phyloP scores from a whole-genome alignment of 768 basidiomycete species.

The Kwoniella sp. region DNA sequence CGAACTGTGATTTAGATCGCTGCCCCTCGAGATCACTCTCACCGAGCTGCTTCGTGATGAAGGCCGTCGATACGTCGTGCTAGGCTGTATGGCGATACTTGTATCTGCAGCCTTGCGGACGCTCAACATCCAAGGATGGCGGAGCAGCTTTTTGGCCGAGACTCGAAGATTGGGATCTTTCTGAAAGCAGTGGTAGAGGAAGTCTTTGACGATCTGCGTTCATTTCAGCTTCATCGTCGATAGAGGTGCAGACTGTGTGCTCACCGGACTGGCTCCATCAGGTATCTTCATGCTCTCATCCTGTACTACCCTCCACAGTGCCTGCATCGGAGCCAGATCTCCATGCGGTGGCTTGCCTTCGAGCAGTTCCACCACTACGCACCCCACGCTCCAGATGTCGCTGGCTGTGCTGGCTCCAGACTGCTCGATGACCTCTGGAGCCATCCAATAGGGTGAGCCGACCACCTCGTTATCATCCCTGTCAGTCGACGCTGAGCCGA shows the following conservation, averaged over 20 bases:
- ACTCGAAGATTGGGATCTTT: conserved; percentile 94
- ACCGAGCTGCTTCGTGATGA: conserved; percentile 4
- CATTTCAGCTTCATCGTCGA: neutral
- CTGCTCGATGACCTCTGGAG: conserved; percentile 98
- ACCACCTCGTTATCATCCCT: conserved; percentile 77
- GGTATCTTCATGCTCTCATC: conserved; percentile 97
- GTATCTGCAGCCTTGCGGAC: conserved; percentile 74
- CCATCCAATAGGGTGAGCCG: conserved; percentile 99
- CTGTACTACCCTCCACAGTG: conserved; percentile 95
- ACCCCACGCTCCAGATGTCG: conserved; percentile 96
- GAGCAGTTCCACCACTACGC: conserved; percentile 92
- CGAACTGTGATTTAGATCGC: no score
- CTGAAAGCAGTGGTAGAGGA: conserved; percentile 95
- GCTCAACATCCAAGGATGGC: conserved; percentile 93
- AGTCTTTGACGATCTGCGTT: conserved; percentile 80
- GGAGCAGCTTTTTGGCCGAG: conserved; percentile 83
- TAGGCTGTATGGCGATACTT: no score
- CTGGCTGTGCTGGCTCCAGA: conserved; percentile 93
- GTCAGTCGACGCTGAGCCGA: neutral
- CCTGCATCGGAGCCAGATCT: conserved; percentile 95
- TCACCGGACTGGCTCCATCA: conserved; percentile 76
- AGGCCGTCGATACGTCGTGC: conserved; percentile 3
- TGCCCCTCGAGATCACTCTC: conserved; percentile 22
- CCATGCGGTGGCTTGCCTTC: conserved; percentile 93
- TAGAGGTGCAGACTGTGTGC: conserved; percentile 4